A percentile compares a stretch with the other conserved stretches of the same genome.
Conservation (phyloP, 164 flowering plant genomes). For the Sextonia rubra region DNA sequence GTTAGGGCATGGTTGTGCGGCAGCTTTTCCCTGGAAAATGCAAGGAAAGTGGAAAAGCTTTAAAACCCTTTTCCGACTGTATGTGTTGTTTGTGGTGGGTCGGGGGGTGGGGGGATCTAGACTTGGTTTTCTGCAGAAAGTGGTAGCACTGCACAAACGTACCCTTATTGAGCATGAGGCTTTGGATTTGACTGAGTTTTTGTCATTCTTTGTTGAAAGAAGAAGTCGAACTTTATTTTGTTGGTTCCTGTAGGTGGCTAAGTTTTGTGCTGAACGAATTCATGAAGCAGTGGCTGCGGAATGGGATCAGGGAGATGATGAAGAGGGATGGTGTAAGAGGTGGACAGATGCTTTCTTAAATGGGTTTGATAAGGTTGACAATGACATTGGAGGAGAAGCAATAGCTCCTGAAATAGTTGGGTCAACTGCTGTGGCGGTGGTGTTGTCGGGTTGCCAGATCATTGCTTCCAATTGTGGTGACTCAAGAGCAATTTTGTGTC, state of each 20-base stretch:
- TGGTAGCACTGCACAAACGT: no score
- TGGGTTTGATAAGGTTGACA: slow-evolving; percentile 52
- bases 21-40: no score
- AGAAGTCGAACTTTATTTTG: not conserved
- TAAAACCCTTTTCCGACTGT: no score
- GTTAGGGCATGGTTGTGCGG: no score
- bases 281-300: slow-evolving; percentile 56
- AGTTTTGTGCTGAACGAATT: slow-evolving; percentile 50
- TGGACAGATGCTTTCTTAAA: slow-evolving; percentile 49
- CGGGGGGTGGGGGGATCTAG: no score
- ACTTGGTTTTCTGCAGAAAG: no score
- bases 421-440: slow-evolving; percentile 62
- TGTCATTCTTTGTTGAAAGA: no score
- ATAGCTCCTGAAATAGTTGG: slow-evolving; percentile 62
- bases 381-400: slow-evolving; percentile 29
- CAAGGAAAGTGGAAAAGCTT: no score
- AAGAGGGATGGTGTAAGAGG: slow-evolving; percentile 43
- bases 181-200: no score
- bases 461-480: slow-evolving; percentile 74
- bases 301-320: slow-evolving; percentile 38
- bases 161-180: no score
- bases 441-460: slow-evolving; percentile 67
- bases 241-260: slow-evolving; percentile 45
- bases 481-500: slow-evolving; percentile 70
- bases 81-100: no score